Evolutionary conservation across 352 stramenopile genomes (phyloP), one percentile per base, ranked within the genome.

Genomic region (Pythium rishiriense): DNA sequence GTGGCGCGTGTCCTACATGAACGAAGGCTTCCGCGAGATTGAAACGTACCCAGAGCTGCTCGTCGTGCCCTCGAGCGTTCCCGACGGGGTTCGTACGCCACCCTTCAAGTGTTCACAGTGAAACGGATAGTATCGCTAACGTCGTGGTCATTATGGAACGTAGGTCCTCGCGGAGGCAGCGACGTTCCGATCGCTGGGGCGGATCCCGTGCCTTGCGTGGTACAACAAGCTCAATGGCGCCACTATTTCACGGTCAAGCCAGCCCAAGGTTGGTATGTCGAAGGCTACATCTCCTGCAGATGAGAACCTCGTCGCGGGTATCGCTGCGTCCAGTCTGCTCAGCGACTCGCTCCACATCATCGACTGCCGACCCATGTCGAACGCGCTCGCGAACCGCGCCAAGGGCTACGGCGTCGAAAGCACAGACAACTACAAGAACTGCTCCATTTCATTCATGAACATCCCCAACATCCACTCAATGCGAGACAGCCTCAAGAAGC

Each of bases 381-480:
- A 76, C 35, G 83, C 85, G 22, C 45, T 94, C 62, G 85, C 81
- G 21, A 89, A 95, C 42, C 84, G 85, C 28, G 81, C 97, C 68
- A 86, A 98, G 75, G 88, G 96, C 59, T 98, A 97, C 75, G 94
- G 96, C 35, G 96, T 98, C 53, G 97, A 99, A 72, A 98, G 97
- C 74, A 93, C 87, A 0, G 94, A 97, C 41, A 96, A 98, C 75
- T 99, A 99, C 79, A 90, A 93, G 48, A 94, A 94, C 53, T 90
- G 84, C 35, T 93, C 85, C 0, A 76, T 99, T n/a, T 90, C 91
- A 28, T 99, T 99, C 82, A 98, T 98, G 87, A 97, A 98, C 61
- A 99, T 99, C 68, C 91, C 90, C 14, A 99, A 99, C 70, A 99
- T 99, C 62, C 97, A 99, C 74, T 94, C 91, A 15, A 98, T 99